Evolutionary conservation across 2,329 filamentous ascomycete genomes (phyloP).

Genomic region (Calonectria pteridis): DNA sequence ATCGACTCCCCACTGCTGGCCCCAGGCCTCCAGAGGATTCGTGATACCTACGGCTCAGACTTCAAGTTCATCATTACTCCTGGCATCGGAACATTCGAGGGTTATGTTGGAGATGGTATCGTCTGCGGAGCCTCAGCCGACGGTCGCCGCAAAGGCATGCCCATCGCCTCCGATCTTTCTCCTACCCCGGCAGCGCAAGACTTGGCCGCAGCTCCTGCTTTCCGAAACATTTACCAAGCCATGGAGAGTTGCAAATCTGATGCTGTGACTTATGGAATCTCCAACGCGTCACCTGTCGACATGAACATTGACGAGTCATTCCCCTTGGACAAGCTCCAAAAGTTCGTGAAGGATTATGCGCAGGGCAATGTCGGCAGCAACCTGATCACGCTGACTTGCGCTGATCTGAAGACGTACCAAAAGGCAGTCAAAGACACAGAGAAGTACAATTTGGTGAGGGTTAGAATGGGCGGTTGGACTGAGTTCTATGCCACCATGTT

Average conservation of each 20-base stretch:
- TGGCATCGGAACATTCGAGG: not conserved
- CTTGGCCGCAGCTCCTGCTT: not conserved
- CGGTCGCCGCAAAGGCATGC: not conserved
- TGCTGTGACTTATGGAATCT: not conserved
- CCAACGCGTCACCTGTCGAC: not conserved
- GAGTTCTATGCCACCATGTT: conserved; percentile 9
- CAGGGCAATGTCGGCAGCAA: not conserved
- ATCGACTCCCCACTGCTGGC: not conserved
- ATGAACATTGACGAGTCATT: not conserved
- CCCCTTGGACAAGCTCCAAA: not conserved
- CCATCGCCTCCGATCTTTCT: not conserved
- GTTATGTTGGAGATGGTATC: not conserved
- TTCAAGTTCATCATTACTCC: not conserved
- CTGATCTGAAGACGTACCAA: not conserved
- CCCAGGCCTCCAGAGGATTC: not conserved
- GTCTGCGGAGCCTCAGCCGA: not conserved
- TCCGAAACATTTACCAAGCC: conserved; percentile 2
- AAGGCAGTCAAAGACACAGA: not conserved
- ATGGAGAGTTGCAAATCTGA: not conserved
- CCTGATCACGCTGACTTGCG: not conserved
- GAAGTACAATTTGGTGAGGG: not conserved
- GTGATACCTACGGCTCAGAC: not conserved
- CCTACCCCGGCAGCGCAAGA: not conserved
- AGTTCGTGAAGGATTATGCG: not conserved
- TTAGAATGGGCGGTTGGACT: not conserved